Base-by-base conservation (phyloP, 257 asterid genomes). In the Solanum lycopersicoides region DNA sequence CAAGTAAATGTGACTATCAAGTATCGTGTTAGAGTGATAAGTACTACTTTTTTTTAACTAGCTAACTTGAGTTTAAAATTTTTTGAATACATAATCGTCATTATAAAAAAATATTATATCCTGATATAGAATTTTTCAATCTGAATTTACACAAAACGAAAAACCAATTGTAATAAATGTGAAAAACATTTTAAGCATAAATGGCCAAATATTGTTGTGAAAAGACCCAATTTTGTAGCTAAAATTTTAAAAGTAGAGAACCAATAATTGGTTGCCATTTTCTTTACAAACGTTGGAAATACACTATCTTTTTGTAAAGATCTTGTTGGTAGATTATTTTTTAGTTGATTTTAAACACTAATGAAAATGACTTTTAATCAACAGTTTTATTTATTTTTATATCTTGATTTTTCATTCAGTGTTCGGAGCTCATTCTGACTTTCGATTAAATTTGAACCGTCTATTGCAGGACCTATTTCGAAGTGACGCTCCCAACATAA, bases 361-460 rank as follows among this genome's bases (percentile, higher is more conserved):
- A 45, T 5, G 84, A 79, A 45, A 79, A 60, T 42, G 66, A 79
- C 66, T 30, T 44, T 16, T 37, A 79, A 25, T 25, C 41, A 45
- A 25, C 3, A 77, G 4, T 4, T n/a, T 47, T 47, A 47, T 45
- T 47, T 13, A 13, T 47, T 47, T 47, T 47, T 4, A 47, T 47
- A 4, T 47, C 0, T 47, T 47, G 7, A 2, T 13, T 47, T 37
- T 47, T 1, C 53, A 13, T 47, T 0, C 20, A 6, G 7, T 47
- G 0, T 47, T 47, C 2, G 1, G 3, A 13, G 56, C 7, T 2
- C 6, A 4, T 5, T 2, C 0, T 47, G 7, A 47, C 6, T 0
- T 13, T 1, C 1, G 2, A 47, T 3, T 47, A 13, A 47, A 47
- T 47, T 0, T 2, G 7, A 1, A 6, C 1, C 20, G 0, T 0